Evolutionary conservation across 2,329 filamentous ascomycete genomes (phyloP).

Genomic region (Fusarium annulatum): DNA sequence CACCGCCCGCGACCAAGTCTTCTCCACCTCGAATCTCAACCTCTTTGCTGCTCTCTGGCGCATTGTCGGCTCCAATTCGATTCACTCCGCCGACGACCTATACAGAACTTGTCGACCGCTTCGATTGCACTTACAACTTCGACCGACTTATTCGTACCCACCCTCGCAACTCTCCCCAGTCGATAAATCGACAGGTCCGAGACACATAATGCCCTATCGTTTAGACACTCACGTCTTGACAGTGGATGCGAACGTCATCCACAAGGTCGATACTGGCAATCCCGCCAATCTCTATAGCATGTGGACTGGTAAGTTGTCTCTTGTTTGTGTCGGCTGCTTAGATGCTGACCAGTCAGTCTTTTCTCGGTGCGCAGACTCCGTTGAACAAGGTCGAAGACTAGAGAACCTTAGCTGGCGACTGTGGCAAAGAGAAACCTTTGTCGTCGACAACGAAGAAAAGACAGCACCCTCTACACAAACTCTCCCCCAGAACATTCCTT

Average conservation of each 20-base stretch:
- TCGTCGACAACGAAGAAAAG: slow-evolving; percentile 79
- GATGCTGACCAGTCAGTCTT: slow-evolving; percentile 74
- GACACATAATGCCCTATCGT: slow-evolving; percentile 79
- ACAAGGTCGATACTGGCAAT: slow-evolving; percentile 93
- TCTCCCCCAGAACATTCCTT: slow-evolving; percentile 62
- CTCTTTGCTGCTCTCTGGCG: slow-evolving; percentile 24
- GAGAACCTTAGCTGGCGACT: slow-evolving; percentile 97
- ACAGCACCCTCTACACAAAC: slow-evolving; percentile 58
- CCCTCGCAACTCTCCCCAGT: slow-evolving; percentile 47
- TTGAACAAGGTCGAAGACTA: slow-evolving; percentile 90
- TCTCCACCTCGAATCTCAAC: slow-evolving; percentile 10
- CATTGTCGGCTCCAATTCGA: slow-evolving; percentile 39
- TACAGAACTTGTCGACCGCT: neutral
- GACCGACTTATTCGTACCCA: slow-evolving; percentile 10
- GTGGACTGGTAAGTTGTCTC: slow-evolving; percentile 84
- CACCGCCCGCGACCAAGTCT: slow-evolving; percentile 8
- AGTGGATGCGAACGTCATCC: slow-evolving; percentile 90
- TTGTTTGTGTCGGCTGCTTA: neutral
- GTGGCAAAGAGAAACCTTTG: slow-evolving; percentile 81
- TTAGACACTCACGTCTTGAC: slow-evolving; percentile 88
- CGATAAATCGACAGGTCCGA: slow-evolving; percentile 49
- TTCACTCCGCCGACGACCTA: slow-evolving; percentile 34
- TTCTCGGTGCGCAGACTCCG: slow-evolving; percentile 90
- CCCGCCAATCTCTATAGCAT: slow-evolving; percentile 95
- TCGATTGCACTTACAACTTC: slow-evolving; percentile 23